Conservation (phyloP, 345 rosid genomes). For the Gynandropsis gynandra region DNA sequence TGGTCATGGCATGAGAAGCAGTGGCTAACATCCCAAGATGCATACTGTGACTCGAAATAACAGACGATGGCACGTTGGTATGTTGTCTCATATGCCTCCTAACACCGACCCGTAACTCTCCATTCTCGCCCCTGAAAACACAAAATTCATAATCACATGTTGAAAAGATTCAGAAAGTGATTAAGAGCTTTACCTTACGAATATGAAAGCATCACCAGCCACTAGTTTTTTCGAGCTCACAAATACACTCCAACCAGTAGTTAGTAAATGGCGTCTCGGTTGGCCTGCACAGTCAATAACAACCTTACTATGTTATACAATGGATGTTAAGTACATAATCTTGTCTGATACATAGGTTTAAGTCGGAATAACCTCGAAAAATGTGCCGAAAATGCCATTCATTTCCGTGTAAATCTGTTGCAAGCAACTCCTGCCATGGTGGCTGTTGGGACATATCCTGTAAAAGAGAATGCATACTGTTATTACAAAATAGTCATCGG, state of each 20-base stretch:
- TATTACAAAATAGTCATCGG: no score
- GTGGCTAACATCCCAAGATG: constrained; percentile 98
- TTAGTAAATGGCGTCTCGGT: constrained; percentile 97
- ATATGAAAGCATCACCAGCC: constrained; percentile 99
- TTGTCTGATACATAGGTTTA: background rate
- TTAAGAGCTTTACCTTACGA: constrained; percentile 66
- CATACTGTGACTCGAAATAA: constrained; percentile 98
- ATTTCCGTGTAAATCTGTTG: constrained; percentile 82
- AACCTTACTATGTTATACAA: constrained; percentile 10
- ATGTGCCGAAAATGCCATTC: constrained; percentile 98
- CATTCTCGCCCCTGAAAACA: constrained; percentile 95
- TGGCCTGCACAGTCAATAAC: constrained; percentile 59
- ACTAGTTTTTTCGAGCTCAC: constrained; percentile 95
- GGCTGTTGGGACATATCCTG: constrained; percentile 99
- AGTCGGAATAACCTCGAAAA: constrained; percentile 72
- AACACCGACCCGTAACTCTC: constrained; percentile 94
- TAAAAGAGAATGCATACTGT: constrained; percentile 15
- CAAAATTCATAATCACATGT: constrained; percentile 1
- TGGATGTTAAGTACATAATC: constrained; percentile 1
- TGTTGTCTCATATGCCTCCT: constrained; percentile 92
- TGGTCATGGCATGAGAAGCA: constrained; percentile 88
- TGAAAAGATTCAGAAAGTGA: background rate
- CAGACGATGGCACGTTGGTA: constrained; percentile 81
- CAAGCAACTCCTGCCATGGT: constrained; percentile 97
- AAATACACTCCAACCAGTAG: constrained; percentile 99